Evolutionary conservation across 2,329 filamentous ascomycete species (phyloP).

Genomic region (Xylariaceae sp.): DNA sequence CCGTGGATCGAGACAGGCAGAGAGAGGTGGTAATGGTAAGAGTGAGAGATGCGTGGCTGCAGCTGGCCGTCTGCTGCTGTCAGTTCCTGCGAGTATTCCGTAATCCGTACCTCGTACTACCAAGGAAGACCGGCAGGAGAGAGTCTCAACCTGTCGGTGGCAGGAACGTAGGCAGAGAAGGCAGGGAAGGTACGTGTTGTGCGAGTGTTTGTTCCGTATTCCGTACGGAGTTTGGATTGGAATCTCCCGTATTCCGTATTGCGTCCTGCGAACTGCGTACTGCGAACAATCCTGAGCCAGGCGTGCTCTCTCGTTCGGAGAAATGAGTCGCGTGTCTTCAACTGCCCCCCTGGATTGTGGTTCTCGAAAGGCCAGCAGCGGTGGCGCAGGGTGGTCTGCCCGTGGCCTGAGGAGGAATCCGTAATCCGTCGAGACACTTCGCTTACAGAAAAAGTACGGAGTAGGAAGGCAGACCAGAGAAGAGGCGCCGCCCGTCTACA

Average conservation of each 20-base stretch:
- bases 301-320: neutral
- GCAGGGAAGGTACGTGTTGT: neutral
- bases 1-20: neutral
- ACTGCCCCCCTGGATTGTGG: slow-evolving; percentile 2
- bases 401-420: neutral
- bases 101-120: neutral
- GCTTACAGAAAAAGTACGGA: neutral
- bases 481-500: neutral
- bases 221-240: no score
- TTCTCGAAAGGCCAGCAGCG: neutral
- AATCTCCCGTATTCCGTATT: no score
- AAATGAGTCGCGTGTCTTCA: slow-evolving; percentile 7
- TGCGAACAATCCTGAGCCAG: neutral
- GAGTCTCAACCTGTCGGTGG: no score
- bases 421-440: neutral
- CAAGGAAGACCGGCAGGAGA: no score
- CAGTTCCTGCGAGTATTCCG: neutral
- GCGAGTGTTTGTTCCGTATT: no score
- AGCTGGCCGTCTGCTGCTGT: neutral
- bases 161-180: neutral
- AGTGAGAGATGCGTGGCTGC: neutral
- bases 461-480: neutral
- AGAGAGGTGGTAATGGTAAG: neutral
- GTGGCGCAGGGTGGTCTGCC: neutral
- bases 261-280: no score